Evolutionary conservation across 2,329 filamentous ascomycete species (phyloP), one percentile per base, ranked within the genome.

Genomic region (Aspergillus amoenus): DNA sequence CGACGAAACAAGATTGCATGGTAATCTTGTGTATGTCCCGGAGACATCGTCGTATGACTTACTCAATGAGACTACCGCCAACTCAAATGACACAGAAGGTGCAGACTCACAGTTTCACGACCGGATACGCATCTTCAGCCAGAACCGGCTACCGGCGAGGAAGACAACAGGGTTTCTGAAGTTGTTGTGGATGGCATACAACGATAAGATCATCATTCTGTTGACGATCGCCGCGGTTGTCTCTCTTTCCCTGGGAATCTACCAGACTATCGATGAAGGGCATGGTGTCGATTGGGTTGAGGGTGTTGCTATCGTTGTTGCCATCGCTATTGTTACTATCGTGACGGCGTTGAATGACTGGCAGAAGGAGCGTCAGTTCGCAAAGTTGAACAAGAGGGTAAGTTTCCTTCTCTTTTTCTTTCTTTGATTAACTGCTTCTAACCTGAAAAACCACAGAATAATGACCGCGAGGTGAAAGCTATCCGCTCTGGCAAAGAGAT

Each of bases 191-290:
- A 82, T 82, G 60, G 86, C 88, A 3, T 89, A 88, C 70, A 88
- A 90, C 63, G 88, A 91, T 72, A 88, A 88, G 62, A 85, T 91
- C 37, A 81, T 91, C 40, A 87, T 91, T 40, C 74, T 91, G 5
- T 75, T 91, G 58, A 88, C 87, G 0, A 79, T 85, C 37, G 88
- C 88, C 9, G 88, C 88, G 1, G 76, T 86, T 11, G 80, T 91
- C 11, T 91, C 88, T 0, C 73, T 91, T 7, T 85, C 84, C 8
- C 77, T 91, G 11, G 88, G 88, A 9, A 76, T 91, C 2, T 91
- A 91, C 65, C 82, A 89, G 68, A 84, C 85, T 0, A 79, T 87
- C 13, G 81, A 81, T 18, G 73, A 69, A 49, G 73, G 76, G 64
- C 78, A 59, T 54, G 77, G 47, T 2, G 82, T 86, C 13, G 86